These are phyloP conservation scores for Emergomyces orientalis DNA, from an alignment of 2,329 filamentous ascomycete species.

Conservation along the genomic window DNA sequence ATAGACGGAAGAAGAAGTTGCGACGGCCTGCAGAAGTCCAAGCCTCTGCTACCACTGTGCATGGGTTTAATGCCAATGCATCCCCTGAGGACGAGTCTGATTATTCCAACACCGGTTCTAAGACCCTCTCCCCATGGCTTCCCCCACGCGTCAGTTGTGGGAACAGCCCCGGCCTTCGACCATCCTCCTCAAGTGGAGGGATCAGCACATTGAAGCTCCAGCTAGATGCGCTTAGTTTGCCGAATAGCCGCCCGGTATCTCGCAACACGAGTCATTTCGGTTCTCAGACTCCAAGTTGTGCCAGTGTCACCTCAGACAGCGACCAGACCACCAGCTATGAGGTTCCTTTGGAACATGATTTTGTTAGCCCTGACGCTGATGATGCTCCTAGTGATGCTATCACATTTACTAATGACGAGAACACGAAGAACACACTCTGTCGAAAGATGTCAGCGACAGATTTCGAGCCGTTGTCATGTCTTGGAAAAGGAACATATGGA, in stretches of 20 bases:
- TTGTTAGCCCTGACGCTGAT: conserved; percentile 54
- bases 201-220: conserved; percentile 76
- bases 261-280: conserved; percentile 43
- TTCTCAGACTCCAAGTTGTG: conserved; percentile 44
- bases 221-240: conserved; percentile 66
- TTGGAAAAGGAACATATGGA: conserved; percentile 93
- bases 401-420: conserved; percentile 46
- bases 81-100: conserved; percentile 41
- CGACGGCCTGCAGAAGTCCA: conserved; percentile 16
- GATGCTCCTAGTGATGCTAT: conserved; percentile 30
- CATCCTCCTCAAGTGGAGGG: conserved; percentile 50
- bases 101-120: conserved; percentile 32
- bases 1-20: conserved; percentile 37
- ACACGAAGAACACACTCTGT: conserved; percentile 44
- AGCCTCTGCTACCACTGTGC: conserved; percentile 33
- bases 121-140: conserved; percentile 22
- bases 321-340: conserved; percentile 75
- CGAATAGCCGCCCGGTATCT: conserved; percentile 49
- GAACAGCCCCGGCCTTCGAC: conserved; percentile 43
- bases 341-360: conserved; percentile 74
- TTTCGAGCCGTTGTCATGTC: conserved; percentile 81
- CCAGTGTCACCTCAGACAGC: conserved; percentile 56
- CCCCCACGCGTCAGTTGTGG: conserved; percentile 22
- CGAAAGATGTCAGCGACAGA: conserved; percentile 88
- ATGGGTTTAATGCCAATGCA: conserved; percentile 36